Percentiles rank a stretch among this genome's conserved stretches.
Conservation (phyloP, 139 green algal species). For the Chlorokybus atmophyticus region DNA sequence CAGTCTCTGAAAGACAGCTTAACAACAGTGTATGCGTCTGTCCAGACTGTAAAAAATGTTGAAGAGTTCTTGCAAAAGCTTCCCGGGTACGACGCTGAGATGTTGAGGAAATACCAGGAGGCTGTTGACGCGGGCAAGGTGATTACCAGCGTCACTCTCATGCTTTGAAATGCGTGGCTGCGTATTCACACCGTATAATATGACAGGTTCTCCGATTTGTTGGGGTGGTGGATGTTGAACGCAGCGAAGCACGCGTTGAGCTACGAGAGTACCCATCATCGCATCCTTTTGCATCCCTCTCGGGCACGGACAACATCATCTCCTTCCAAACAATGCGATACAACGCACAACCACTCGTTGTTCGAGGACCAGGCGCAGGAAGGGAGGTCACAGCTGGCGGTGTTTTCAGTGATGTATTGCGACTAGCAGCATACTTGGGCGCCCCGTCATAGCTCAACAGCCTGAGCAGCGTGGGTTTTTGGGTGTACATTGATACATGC, state of each 20-base stretch:
- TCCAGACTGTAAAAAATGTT: constrained; percentile 30
- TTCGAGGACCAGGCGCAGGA: constrained; percentile 80
- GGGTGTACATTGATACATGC: no score
- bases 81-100: constrained; percentile 75
- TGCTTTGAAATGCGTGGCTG: no score
- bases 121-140: constrained; percentile 64
- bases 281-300: constrained; percentile 78
- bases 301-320: constrained; percentile 82
- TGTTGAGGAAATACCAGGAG: constrained; percentile 45
- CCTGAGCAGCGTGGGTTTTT: no score
- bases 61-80: constrained; percentile 75
- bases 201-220: constrained; percentile 81
- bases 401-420: constrained; percentile 89
- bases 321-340: constrained; percentile 57
- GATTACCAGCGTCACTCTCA: no score
- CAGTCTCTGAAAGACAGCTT: no score
- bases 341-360: constrained; percentile 48
- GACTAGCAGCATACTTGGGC: constrained; percentile 80
- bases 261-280: constrained; percentile 63
- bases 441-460: constrained; percentile 63
- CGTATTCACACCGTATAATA: no score
- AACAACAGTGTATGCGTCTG: no score
- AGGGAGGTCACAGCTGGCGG: constrained; percentile 90
- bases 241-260: constrained; percentile 64
- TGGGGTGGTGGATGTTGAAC: constrained; percentile 69